Base-by-base conservation (phyloP, 2,329 filamentous ascomycete species). In the Pseudogymnoascus sp. region DNA sequence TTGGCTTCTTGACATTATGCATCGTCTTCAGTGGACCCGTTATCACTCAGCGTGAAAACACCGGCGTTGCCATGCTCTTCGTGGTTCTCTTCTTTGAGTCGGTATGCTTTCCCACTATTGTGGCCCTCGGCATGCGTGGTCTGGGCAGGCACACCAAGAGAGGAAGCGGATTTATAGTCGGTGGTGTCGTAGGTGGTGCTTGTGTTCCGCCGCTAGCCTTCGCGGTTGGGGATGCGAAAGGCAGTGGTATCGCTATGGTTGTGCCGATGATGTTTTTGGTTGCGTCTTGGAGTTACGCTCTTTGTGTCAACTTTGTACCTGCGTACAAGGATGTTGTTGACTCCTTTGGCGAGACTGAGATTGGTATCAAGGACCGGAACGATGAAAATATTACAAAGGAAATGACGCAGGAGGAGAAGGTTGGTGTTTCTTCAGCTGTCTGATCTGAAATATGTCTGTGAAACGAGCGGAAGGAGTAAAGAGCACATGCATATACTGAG, bases 181-280 rank as follows among this genome's bases (percentile, higher is more conserved):
- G 71, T 1, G 76, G 75, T 48, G 77, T 81, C 0, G 70, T 70
- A n/a, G 78, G 78, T 5, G 78, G 77, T 33, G 88, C 88, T 2
- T 78, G 81, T 26, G 85, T 91, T 5, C 88, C 88, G 0, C 84
- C 88, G 0, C 74, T 91, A 35, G 79, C 85, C 1, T 88, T 86
- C 34, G 80, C 77, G 10, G 85, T 84, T 1, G 82, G 85, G 6
- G 88, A 91, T 33, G 77, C 76, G 5, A 57, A 38, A n/a, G 55
- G 55, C 13, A 35, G 28, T 18, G 30, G 34, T 21, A 37, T 57
- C 9, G 23, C 57, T 21, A 37, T 59, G 23, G 60, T 45, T 58
- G 48, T 30, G 5, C 56, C 21, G 15, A 56, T 57, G 55, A n/a
- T 57, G 12, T 65, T 65, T 13, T 67, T 67, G 56, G 58, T 61